These are phyloP conservation scores for Avicennia marina DNA, from an alignment of 257 asterid species.

Conservation along the genomic window DNA sequence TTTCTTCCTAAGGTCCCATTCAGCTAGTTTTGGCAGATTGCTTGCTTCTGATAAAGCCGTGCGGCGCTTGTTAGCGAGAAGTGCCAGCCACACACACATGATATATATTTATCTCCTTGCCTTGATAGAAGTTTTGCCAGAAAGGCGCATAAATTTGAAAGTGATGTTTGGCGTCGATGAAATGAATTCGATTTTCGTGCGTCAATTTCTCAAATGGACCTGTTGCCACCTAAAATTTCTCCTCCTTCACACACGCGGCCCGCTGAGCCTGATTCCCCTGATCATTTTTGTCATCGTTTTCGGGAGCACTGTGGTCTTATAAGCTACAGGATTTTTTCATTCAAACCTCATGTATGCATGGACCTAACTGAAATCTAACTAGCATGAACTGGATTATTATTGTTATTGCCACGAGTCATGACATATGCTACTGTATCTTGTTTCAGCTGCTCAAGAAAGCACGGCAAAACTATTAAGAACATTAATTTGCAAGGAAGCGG, in stretches of 20 bases:
- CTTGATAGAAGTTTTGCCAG: background rate
- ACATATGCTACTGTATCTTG: conserved; percentile 8
- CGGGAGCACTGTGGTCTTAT: background rate
- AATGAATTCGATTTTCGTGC: background rate
- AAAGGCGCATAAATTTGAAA: background rate
- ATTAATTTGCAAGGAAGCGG: background rate
- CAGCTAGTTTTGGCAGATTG: conserved; percentile 7
- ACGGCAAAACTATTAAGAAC: background rate
- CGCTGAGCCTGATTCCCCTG: no score
- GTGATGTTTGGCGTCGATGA: background rate
- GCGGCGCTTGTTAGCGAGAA: conserved; percentile 5
- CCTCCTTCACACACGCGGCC: conserved; percentile 15
- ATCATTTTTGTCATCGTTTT: conserved; percentile 3
- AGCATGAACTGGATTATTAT: no score
- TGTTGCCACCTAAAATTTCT: conserved; percentile 2
- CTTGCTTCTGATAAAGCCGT: background rate
- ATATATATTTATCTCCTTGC: no score
- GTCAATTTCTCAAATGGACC: background rate
- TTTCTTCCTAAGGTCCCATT: background rate
- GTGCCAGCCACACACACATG: no score
- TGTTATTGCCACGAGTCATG: background rate
- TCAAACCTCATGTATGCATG: background rate
- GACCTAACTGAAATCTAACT: no score
- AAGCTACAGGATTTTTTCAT: background rate
- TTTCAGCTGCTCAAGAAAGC: conserved; percentile 9